Evolutionary conservation across 371 early-diverging fungal species (phyloP).

Genomic region (Mycotypha africana): DNA sequence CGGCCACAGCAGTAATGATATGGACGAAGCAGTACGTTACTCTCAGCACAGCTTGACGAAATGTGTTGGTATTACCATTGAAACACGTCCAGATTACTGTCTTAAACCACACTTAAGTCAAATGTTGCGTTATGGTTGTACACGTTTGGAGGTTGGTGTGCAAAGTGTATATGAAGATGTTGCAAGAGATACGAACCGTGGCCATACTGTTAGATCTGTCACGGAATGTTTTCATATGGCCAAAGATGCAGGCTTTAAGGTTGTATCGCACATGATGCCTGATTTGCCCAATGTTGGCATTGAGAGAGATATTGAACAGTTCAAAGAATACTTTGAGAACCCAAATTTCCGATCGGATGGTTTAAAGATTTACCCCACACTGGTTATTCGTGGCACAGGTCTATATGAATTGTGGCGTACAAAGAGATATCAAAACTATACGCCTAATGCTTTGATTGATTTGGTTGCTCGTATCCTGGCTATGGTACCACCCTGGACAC

Average conservation of each 20-base stretch:
- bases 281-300: constrained; percentile 99
- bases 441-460: constrained; percentile 98
- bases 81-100: constrained; percentile 99
- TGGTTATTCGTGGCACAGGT: constrained; percentile 99
- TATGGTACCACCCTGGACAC: constrained; percentile 99
- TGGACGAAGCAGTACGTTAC: constrained; percentile 97
- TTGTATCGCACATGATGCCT: constrained; percentile 99
- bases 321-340: constrained; percentile 99
- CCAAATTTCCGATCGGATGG: constrained; percentile 99
- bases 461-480: constrained; percentile 96
- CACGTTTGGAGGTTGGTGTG: constrained; percentile 99
- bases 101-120: constrained; percentile 97
- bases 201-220: constrained; percentile 99
- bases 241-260: constrained; percentile 99
- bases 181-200: constrained; percentile 98
- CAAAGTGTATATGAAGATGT: constrained; percentile 99
- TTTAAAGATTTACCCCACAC: constrained; percentile 98
- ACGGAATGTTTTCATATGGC: constrained; percentile 96
- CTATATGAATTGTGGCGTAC: constrained; percentile 99
- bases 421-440: constrained; percentile 97
- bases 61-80: constrained; percentile 99
- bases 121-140: constrained; percentile 99
- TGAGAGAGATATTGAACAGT: constrained; percentile 99
- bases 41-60: constrained; percentile 96
- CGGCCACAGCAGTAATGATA: constrained; percentile 85